A percentile compares a stretch with the other conserved stretches of the same genome.
phyloP scores from a whole-genome alignment of 179 eudicot species.

The Spinacia oleracea region DNA sequence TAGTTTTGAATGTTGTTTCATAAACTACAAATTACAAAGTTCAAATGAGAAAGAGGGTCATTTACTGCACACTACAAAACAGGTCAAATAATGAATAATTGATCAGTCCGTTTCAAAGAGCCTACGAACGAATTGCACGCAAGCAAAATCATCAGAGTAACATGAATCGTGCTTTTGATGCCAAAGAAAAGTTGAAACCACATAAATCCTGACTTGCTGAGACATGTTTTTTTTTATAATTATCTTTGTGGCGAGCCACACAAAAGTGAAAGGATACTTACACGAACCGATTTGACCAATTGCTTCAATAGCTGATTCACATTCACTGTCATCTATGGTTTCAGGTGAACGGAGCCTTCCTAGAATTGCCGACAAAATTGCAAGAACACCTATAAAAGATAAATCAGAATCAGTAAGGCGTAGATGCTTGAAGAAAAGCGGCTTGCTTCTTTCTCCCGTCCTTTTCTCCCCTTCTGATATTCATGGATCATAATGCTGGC shows the following conservation, averaged over 20 bases:
- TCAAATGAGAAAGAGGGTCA: not conserved
- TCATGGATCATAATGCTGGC: not conserved
- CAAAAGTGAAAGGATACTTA: conserved; percentile 38
- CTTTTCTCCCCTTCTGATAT: not conserved
- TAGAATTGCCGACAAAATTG: conserved; percentile 59
- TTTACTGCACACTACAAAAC: not conserved
- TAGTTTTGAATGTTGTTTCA: not conserved
- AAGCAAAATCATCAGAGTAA: not conserved
- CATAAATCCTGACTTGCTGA: not conserved
- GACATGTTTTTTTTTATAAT: too few relatives aligned
- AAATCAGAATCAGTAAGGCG: conserved; percentile 18
- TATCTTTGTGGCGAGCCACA: not conserved
- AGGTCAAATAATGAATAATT: not conserved
- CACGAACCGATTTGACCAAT: conserved; percentile 85
- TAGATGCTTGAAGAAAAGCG: conserved; percentile 2
- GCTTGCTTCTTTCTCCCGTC: not conserved
- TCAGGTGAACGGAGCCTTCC: conserved; percentile 50
- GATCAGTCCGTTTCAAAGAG: not conserved
- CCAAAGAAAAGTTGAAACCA: not conserved
- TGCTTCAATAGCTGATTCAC: conserved; percentile 84
- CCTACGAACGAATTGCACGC: not conserved
- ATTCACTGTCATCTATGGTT: conserved; percentile 71
- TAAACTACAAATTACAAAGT: not conserved
- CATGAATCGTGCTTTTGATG: not conserved
- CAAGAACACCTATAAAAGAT: conserved; percentile 47